Base-by-base conservation (phyloP, 306 rosid genomes). In the Mimosa pudica region DNA sequence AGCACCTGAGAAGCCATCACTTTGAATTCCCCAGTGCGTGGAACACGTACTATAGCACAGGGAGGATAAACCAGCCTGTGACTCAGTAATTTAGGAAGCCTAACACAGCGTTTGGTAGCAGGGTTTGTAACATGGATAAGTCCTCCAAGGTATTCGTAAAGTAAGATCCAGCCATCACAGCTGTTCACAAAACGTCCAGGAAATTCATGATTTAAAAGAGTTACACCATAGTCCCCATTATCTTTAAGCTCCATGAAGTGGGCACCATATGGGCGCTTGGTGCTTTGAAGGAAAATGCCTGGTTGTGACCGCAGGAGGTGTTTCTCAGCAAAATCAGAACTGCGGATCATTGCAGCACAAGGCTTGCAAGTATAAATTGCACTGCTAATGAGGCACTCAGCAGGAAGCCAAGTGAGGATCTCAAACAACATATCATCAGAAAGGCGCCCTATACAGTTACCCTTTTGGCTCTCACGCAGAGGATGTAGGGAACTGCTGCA, bases 161-260 rank as follows among this genome's bases (percentile, higher is more conserved):
- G 69, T 24, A 79, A 33, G 4, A 14, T 4, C 64, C 72, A 49
- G 63, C 83, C 83, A 71, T 63, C 64, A 13, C 78, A 71, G 13
- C 78, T 79, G 24, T 49, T 79, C 46, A 72, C 30, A 62, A 79
- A 62, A 41, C 64, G 44, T 46, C 83, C 83, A 4, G 78, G 83
- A 72, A 45, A 57, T 7, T 4, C 4, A 78, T 61, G 18, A 10
- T 16, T 10, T 14, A 70, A 44, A 24, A 35, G 13, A 33, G 60
- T 70, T 8, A 55, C 70, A 45, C 61, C 48, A 70, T 57, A 69
- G 48, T 55, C 70, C 75, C 76, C 82, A 78, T 58, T 70, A 32
- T 70, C 76, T 70, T 57, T 78, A 18, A 70, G 16, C 60, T 68
- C 82, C n/a, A 78, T 49, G 76, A 79, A 71, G n/a, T 42, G 51